Conservation (phyloP, 176 grass and related monocot genomes). For the Raddia guianensis region DNA sequence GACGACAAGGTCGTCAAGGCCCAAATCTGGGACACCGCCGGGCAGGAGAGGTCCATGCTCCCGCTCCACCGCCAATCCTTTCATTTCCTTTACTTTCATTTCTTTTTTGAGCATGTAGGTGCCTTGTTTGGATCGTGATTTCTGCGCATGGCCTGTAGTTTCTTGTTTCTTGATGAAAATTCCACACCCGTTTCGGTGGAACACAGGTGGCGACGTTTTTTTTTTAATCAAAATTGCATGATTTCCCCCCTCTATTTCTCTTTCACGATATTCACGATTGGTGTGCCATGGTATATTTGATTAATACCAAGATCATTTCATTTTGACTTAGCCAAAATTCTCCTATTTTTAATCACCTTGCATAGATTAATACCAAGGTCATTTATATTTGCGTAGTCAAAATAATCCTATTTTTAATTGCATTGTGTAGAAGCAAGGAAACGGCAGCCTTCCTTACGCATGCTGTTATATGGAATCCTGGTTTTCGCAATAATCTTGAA, state of each 20-base stretch:
- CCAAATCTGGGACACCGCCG: constrained; percentile 91
- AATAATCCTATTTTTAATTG: not conserved
- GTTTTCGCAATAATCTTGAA: not conserved
- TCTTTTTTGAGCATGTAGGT: not conserved
- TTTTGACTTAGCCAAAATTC: not conserved
- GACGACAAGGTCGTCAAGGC: constrained; percentile 82
- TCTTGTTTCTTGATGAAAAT: not conserved
- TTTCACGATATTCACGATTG: not conserved
- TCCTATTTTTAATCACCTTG: not conserved
- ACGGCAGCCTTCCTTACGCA: not conserved
- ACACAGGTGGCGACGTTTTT: not conserved
- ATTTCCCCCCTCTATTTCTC: not conserved
- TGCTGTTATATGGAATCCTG: not conserved
- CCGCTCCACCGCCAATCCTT: not conserved
- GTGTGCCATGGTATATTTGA: not conserved
- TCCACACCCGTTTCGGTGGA: not conserved
- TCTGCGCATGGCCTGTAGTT: not conserved
- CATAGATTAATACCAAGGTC: not conserved
- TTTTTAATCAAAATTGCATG: not conserved
- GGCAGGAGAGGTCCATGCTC: constrained; percentile 56
- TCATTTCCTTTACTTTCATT: rapidly evolving
- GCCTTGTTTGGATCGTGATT: not conserved
- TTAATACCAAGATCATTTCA: not conserved
- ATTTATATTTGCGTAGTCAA: not conserved
- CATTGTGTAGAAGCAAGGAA: not conserved